Base-by-base conservation (phyloP, 2,329 filamentous ascomycete species). In the Aureobasidium sp. region DNA sequence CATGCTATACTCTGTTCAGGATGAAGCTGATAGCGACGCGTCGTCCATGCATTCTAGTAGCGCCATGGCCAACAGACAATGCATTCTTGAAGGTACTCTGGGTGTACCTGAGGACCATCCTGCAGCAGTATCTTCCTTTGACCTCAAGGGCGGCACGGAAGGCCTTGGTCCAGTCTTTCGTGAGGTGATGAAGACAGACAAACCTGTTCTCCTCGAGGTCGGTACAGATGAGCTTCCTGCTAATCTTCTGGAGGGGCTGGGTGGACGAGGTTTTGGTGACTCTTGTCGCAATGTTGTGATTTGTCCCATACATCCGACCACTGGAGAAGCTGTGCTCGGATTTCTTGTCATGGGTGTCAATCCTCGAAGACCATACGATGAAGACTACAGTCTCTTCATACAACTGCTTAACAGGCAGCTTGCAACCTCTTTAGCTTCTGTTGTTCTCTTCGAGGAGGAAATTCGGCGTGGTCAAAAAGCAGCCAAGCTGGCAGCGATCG, bases 401-500 rank as follows among this genome's bases (percentile, higher is more conserved):
- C 86, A 89, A 67, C 79, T 93, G 0, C 75, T 93, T 5, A 87
- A 86, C 51, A 82, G 89, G 26, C 90, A 93, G 70, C 78, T 93
- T 9, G 88, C 87, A 9, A 93, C 89, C 0, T 91, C 89, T 0
- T 81, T 93, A 72, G 89, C 89, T 1, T 92, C 89, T 0, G 89
- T 92, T 0, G 88, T 92, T 0, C 74, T 94, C 1, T 92, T 92
- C 63, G 89, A 93, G 71, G 89, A 93, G 67, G 90, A 94, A 71
- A 92, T 93, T 66, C 83, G 83, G 63, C 82, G 88, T 64, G 87
- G 88, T 0, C 86, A 91, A 72, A 82, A 81, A 67, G 89, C 89
- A 1, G 90, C 89, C 24, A 85, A 84, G 61, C 78, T 92, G 37
- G 90, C 90, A 10, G 88, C 88, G 2, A 76, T 89, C 64, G 89